These are phyloP conservation scores for Eutypella sp. DNA, from an alignment of 2,329 filamentous ascomycete species.

Conservation along the genomic window DNA sequence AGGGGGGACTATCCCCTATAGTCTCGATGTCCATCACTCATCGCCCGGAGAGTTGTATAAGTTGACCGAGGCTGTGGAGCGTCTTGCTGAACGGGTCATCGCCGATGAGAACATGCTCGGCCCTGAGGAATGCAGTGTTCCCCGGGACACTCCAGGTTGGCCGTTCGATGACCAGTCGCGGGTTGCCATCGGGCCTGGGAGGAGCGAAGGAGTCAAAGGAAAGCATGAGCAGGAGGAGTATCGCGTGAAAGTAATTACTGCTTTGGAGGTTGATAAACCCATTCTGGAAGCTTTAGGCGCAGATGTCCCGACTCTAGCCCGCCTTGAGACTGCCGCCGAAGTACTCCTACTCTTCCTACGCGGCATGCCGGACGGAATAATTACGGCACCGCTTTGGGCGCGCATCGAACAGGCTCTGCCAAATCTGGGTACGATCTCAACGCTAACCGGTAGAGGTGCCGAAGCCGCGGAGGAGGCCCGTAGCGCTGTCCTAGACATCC, in stretches of 20 bases:
- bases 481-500: conserved; percentile 61
- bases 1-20: conserved; percentile 47
- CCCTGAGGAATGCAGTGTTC: conserved; percentile 45
- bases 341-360: conserved; percentile 69
- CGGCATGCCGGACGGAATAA: conserved; percentile 73
- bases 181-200: conserved; percentile 19
- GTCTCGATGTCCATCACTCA: conserved; percentile 63
- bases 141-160: conserved; percentile 52
- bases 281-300: conserved; percentile 57
- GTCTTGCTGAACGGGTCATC: conserved; percentile 48
- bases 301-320: conserved; percentile 58
- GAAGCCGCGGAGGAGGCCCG: conserved; percentile 39
- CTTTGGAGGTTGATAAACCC: conserved; percentile 65
- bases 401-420: conserved; percentile 57
- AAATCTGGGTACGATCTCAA: conserved; percentile 25
- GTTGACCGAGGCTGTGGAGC: conserved; percentile 73
- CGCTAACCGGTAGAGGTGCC: conserved; percentile 7
- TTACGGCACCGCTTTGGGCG: conserved; percentile 66
- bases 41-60: conserved; percentile 86
- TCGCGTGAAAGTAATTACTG: conserved; percentile 47
- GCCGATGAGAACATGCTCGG: conserved; percentile 58
- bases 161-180: conserved; percentile 41
- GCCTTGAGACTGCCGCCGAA: conserved; percentile 70
- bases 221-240: conserved; percentile 20
- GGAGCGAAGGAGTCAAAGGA: neutral